These are phyloP conservation scores for Macrocybe gigantea DNA, from an alignment of 768 basidiomycete species.

Conservation along the genomic window DNA sequence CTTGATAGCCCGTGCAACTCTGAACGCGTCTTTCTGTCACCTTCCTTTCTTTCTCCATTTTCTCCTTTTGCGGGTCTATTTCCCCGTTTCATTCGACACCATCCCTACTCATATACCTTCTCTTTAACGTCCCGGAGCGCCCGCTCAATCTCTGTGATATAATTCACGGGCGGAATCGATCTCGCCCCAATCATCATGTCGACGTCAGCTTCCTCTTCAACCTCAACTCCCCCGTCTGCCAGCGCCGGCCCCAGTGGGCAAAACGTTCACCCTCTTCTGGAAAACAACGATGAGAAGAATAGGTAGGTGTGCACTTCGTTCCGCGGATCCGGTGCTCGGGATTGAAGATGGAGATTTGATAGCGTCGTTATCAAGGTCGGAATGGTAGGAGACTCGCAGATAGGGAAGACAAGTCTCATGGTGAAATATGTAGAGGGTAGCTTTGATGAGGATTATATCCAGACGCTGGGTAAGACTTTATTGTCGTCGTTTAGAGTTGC, in stretches of 20 bases:
- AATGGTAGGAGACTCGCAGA: slow-evolving; percentile 99
- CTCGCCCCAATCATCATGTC: slow-evolving; percentile 35
- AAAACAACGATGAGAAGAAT: slow-evolving; percentile 73
- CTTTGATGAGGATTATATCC: slow-evolving; percentile 99
- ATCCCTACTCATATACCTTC: slow-evolving; percentile 13
- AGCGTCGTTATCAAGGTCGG: slow-evolving; percentile 98
- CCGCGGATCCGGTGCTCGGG: slow-evolving; percentile 1
- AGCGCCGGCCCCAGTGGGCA: slow-evolving; percentile 48
- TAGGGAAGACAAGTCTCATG: slow-evolving; percentile 99
- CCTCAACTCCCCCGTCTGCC: slow-evolving; percentile 36
- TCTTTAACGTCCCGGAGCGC: slow-evolving; percentile 10
- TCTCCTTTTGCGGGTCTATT: slow-evolving; percentile 13
- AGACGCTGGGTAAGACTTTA: slow-evolving; percentile 80
- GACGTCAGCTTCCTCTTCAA: slow-evolving; percentile 41
- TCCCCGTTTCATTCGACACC: slow-evolving; percentile 15
- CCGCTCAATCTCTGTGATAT: slow-evolving; percentile 11
- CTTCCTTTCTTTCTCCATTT: slow-evolving; percentile 25
- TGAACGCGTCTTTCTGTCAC: slow-evolving; percentile 35
- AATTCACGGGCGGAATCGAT: slow-evolving; percentile 10
- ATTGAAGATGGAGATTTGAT: not conserved
- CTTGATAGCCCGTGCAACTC: slow-evolving; percentile 21
- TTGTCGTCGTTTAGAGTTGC: not conserved
- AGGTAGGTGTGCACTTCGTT: slow-evolving; percentile 31
- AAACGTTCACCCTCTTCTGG: slow-evolving; percentile 40
- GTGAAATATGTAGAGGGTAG: slow-evolving; percentile 99